phyloP scores from a whole-genome alignment of 2,329 filamentous ascomycete genomes.

The Aspergillus spinulosporus region DNA sequence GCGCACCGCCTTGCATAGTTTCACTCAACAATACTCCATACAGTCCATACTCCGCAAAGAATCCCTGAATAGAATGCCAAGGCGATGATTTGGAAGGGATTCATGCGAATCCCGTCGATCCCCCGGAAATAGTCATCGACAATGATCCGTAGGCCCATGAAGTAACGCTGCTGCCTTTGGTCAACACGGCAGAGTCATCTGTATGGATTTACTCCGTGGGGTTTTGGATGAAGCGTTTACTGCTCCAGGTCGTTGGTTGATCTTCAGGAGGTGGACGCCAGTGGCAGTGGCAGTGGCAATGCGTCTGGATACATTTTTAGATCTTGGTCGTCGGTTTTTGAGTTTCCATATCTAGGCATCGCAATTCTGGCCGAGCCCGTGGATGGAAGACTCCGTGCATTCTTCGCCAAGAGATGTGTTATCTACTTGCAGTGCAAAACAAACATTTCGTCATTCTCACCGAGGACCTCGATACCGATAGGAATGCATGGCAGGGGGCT shows the following conservation, averaged over 20 bases:
- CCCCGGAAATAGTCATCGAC: background rate
- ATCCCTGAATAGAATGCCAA: background rate
- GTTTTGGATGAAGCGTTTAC: no score
- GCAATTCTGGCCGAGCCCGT: no score
- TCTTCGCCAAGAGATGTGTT: background rate
- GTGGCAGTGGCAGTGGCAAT: no score
- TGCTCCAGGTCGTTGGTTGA: no score
- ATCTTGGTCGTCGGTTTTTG: no score
- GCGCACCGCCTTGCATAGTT: background rate
- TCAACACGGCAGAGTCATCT: no score
- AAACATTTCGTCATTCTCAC: background rate
- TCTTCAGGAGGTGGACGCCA: no score
- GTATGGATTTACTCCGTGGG: no score
- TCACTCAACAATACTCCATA: background rate
- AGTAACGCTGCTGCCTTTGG: background rate
- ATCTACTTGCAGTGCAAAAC: background rate
- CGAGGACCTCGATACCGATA: slow-evolving; percentile 9
- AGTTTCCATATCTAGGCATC: no score
- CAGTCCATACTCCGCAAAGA: background rate
- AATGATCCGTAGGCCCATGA: background rate
- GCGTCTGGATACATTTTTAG: no score
- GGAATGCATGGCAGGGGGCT: slow-evolving; percentile 31
- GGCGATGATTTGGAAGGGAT: slow-evolving; percentile 1
- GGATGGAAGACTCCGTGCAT: no score
- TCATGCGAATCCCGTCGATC: slow-evolving; percentile 1